phyloP scores from a whole-genome alignment of 495 filamentous ascomycete species.

The Xeromyces bisporus region DNA sequence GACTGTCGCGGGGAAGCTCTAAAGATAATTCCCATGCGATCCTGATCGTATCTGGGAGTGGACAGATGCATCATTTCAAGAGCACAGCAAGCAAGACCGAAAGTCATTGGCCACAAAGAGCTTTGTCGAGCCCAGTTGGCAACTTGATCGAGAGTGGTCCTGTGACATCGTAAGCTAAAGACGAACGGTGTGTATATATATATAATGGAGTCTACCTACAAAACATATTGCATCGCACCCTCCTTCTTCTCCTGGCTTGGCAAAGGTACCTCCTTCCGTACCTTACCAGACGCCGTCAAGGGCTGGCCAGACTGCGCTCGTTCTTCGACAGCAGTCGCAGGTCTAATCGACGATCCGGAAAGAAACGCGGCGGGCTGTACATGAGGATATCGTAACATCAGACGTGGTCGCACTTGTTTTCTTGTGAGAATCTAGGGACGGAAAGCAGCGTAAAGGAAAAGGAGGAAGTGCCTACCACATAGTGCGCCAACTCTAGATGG shows the following conservation, averaged over 20 bases:
- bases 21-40: constrained; percentile 93
- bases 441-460: not conserved
- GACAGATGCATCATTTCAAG: constrained; percentile 98
- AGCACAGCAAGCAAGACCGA: constrained; percentile 92
- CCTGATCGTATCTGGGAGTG: constrained; percentile 89
- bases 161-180: constrained; percentile 15
- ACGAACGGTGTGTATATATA: too few relatives aligned
- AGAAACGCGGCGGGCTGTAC: constrained; percentile 18
- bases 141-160: constrained; percentile 80
- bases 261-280: constrained; percentile 61
- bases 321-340: constrained; percentile 26
- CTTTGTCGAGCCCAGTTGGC: constrained; percentile 89
- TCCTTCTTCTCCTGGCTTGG: constrained; percentile 87
- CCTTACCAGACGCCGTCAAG: constrained; percentile 34
- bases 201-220: too few relatives aligned
- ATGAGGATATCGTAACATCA: constrained; percentile 10
- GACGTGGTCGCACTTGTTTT: constrained; percentile 14
- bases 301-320: constrained; percentile 23
- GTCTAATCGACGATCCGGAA: constrained; percentile 25
- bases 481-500: constrained; percentile 18
- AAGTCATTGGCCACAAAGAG: constrained; percentile 96
- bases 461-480: constrained; percentile 10
- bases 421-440: constrained; percentile 5
- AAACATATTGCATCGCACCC: constrained; percentile 88
- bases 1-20: constrained; percentile 87